These are phyloP conservation scores for Begonia peltatifolia DNA, from an alignment of 306 rosid genomes.

Conservation along the genomic window DNA sequence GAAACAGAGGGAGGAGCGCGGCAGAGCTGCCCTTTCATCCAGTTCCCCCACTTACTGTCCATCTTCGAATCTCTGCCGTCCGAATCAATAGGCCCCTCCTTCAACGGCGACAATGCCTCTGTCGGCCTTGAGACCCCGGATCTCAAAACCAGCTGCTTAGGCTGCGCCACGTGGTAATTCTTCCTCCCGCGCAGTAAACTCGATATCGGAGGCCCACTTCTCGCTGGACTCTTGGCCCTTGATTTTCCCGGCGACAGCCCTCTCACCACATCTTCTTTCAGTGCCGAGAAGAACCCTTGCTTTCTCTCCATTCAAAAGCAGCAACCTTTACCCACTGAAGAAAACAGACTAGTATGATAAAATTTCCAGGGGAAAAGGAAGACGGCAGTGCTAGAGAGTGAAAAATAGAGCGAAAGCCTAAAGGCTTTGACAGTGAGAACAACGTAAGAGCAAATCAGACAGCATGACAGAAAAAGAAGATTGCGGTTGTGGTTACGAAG, in stretches of 20 bases:
- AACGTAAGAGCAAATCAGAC: too few relatives aligned
- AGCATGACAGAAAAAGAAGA: too few relatives aligned
- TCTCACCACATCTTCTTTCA: constrained; percentile 45
- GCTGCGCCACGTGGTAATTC: constrained; percentile 43
- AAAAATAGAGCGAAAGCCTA: too few relatives aligned
- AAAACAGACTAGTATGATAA: too few relatives aligned
- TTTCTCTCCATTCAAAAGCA: constrained; percentile 38
- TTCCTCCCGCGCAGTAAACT: constrained; percentile 52
- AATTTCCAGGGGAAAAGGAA: too few relatives aligned
- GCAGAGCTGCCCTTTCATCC: constrained; percentile 81
- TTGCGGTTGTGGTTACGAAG: too few relatives aligned
- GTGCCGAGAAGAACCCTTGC: constrained; percentile 58
- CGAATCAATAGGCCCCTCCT: constrained; percentile 86
- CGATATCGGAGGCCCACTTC: constrained; percentile 46
- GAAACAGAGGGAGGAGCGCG: constrained; percentile 54
- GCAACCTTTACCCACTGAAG: too few relatives aligned
- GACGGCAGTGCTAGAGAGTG: too few relatives aligned
- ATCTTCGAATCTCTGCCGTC: constrained; percentile 45
- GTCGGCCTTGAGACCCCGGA: constrained; percentile 74
- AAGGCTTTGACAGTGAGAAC: too few relatives aligned
- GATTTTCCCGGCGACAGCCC: constrained; percentile 58
- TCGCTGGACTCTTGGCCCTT: constrained; percentile 41
- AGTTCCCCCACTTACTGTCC: constrained; percentile 75
- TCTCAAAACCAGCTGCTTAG: constrained; percentile 56
- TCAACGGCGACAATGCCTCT: constrained; percentile 89